phyloP scores from a whole-genome alignment of 306 rosid species.

The Lathyrus tuberosus region DNA sequence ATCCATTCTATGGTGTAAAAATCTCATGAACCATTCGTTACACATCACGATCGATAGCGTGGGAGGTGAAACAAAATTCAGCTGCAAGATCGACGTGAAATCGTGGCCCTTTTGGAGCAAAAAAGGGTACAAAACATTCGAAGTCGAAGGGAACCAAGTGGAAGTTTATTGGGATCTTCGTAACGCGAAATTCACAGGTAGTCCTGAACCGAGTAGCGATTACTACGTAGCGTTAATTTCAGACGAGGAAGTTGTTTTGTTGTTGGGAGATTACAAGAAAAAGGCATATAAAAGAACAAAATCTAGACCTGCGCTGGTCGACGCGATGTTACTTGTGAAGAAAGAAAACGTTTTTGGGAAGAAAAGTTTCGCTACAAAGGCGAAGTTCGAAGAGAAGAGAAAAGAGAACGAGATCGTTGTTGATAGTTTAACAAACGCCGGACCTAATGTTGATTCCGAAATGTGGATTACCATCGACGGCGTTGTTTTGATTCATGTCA shows the following conservation, averaged over 20 bases:
- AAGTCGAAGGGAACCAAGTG: slow-evolving; percentile 64
- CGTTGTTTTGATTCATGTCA: slow-evolving; percentile 70
- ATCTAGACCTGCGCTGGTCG: slow-evolving; percentile 68
- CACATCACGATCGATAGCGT: slow-evolving; percentile 61
- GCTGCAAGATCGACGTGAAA: slow-evolving; percentile 81
- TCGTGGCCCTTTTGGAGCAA: slow-evolving; percentile 98
- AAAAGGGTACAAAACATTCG: slow-evolving; percentile 80
- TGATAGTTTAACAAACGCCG: slow-evolving; percentile 61
- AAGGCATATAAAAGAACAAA: slow-evolving; percentile 89
- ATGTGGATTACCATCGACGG: slow-evolving; percentile 98
- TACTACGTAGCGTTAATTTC: slow-evolving; percentile 78
- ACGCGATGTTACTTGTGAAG: slow-evolving; percentile 58
- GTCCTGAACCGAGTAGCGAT: slow-evolving; percentile 81
- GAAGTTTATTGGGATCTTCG: slow-evolving; percentile 95
- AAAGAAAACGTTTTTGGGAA: slow-evolving; percentile 85
- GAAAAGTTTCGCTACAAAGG: slow-evolving; percentile 73
- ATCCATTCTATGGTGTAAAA: slow-evolving; percentile 70
- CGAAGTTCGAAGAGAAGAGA: slow-evolving; percentile 62
- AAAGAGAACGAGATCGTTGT: slow-evolving; percentile 82
- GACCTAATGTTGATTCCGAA: slow-evolving; percentile 63
- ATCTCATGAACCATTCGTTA: slow-evolving; percentile 79
- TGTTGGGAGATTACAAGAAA: slow-evolving; percentile 80
- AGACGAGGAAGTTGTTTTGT: slow-evolving; percentile 72
- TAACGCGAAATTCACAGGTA: slow-evolving; percentile 63
- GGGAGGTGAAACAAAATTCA: slow-evolving; percentile 59